Base-by-base conservation (phyloP, 2,329 filamentous ascomycete genomes). In the Lecanicillium sp. region DNA sequence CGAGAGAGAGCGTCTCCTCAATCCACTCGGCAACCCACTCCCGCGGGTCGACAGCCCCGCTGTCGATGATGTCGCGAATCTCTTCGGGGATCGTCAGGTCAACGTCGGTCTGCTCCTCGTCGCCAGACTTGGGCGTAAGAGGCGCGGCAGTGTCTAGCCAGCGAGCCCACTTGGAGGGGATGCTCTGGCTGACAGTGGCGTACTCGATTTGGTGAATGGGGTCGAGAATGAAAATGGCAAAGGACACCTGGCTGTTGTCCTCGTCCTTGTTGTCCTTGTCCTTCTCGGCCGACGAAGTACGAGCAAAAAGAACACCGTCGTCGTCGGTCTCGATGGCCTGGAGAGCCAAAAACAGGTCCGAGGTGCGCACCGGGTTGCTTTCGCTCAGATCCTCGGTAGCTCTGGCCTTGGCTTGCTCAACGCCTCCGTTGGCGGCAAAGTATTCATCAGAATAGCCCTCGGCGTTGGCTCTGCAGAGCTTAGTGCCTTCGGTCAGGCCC, bases 1-100 rank as follows among this genome's bases (percentile, higher is more conserved):
- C 79, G 41, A 97, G 71, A 33, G 75, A 81, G 26, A 98, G 74
- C 0, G 83, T 72, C 69, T 97, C 91, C 69, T 97, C 91, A 39
- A 98, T 78, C 93, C 93, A 98, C 67, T 97, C 93, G 3, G 90
- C 86, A 30, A 95, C 87, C 93, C 93, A 98, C 66, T 98, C 93
- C 50, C 93, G 78, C 0, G 93, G 93, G 61, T 98, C 93, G 2
- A 97, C 88, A 39, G 79, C 81, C 8, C 81, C 81, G 37, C 70
- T 69, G 59, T 82, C 80, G 33, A 98, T 81, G 54, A 97, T 95
- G 55, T 91, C 87, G 19, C 79, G 77, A 58, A 98, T 96, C 60
- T 90, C 89, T 23, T 88, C 85, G 0, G 93, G 91, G n/a, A 71
- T 62, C 9, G 63, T 64, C 32, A 67, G 61, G 3, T 67, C 63